Evolutionary conservation across 148 eudicot species (phyloP).

Genomic region (Rheum nobile): DNA sequence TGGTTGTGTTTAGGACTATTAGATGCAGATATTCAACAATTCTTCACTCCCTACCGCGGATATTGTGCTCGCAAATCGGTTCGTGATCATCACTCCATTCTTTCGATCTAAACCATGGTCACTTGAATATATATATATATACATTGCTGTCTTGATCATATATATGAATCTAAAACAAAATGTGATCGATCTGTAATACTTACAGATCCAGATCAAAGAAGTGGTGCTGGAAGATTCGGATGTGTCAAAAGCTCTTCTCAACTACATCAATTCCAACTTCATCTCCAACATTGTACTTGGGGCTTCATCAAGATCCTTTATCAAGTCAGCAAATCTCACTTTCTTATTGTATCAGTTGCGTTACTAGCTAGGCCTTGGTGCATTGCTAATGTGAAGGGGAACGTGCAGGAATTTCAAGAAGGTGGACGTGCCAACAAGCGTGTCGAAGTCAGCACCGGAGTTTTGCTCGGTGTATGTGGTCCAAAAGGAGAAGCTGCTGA

Average conservation of each 20-base stretch:
- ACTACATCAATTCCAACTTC: slow-evolving; percentile 22
- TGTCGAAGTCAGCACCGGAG: slow-evolving; percentile 18
- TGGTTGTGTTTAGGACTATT: not conserved
- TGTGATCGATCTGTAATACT: not conserved
- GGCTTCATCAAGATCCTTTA: slow-evolving; percentile 13
- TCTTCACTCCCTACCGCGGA: slow-evolving; percentile 9
- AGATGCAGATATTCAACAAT: slow-evolving; percentile 6
- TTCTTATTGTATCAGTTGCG: not conserved
- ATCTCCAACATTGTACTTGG: slow-evolving; percentile 15
- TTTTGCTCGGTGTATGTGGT: slow-evolving; percentile 22
- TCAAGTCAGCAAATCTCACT: slow-evolving; percentile 4
- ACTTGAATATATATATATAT: no score
- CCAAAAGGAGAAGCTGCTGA: slow-evolving; percentile 18
- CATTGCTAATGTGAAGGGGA: not conserved
- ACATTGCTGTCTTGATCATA: no score
- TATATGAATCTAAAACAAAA: not conserved
- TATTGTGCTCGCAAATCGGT: slow-evolving; percentile 19
- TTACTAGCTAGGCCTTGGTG: not conserved
- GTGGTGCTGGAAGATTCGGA: slow-evolving; percentile 42
- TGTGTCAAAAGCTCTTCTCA: slow-evolving; percentile 28
- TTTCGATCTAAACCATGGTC: no score
- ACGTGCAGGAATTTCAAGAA: slow-evolving; percentile 16
- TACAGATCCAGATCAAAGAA: slow-evolving; percentile 32
- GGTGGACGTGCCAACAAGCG: slow-evolving; percentile 13
- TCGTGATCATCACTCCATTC: not conserved